phyloP scores from a whole-genome alignment of 805 yeast genomes.

The Cyberlindnera mrakii region DNA sequence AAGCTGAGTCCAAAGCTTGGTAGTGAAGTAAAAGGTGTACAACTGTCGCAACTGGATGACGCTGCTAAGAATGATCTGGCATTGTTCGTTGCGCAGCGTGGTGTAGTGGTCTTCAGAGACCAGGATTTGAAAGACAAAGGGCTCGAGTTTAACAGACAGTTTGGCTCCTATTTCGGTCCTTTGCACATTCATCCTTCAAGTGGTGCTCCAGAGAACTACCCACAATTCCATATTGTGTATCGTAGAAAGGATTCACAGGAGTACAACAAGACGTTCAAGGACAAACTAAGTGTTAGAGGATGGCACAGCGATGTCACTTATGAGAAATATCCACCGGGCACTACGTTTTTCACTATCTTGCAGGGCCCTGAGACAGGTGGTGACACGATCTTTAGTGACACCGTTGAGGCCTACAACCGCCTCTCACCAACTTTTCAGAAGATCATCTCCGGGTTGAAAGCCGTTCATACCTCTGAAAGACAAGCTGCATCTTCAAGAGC shows the following conservation, averaged over 20 bases:
- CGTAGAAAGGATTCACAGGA: conserved; percentile 23
- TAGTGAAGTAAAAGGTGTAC: conserved; percentile 53
- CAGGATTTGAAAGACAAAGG: conserved; percentile 59
- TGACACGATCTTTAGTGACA: conserved; percentile 49
- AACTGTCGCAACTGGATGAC: conserved; percentile 46
- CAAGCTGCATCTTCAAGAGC: conserved; percentile 41
- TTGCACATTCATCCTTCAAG: conserved; percentile 70
- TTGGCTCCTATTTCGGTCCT: conserved; percentile 62
- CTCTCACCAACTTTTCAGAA: conserved; percentile 42
- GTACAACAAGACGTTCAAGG: conserved; percentile 24
- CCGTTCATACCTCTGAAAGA: conserved; percentile 36
- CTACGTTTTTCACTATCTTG: conserved; percentile 47
- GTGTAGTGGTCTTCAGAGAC: conserved; percentile 58
- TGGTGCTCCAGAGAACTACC: conserved; percentile 55
- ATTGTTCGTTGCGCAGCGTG: conserved; percentile 58
- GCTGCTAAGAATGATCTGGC: conserved; percentile 67
- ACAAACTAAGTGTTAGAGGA: conserved; percentile 8
- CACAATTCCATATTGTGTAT: conserved; percentile 59
- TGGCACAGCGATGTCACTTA: conserved; percentile 13
- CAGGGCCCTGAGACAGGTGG: conserved; percentile 46
- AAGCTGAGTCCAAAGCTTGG: conserved; percentile 68
- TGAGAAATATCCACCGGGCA: conserved; percentile 9
- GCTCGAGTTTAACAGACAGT: conserved; percentile 38
- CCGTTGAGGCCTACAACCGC: conserved; percentile 47
- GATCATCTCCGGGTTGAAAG: conserved; percentile 39